phyloP scores from a whole-genome alignment of 2,329 filamentous ascomycete species.

The Paecilomyces dactylethromorphus region DNA sequence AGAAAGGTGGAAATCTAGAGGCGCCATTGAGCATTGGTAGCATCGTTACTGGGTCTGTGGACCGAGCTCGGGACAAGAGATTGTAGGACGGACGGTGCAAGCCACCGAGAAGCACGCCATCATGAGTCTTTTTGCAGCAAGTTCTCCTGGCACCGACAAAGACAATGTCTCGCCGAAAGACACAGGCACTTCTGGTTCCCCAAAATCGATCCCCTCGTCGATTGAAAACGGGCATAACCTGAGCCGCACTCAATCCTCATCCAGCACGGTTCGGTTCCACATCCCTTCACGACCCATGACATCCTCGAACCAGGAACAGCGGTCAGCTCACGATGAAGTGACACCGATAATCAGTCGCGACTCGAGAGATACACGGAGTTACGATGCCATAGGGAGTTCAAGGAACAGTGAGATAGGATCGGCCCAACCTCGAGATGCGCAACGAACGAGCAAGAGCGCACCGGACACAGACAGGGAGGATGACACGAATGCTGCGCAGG shows the following conservation, averaged over 20 bases:
- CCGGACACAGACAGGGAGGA: slow-evolving; percentile 4
- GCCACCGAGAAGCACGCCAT: slow-evolving; percentile 25
- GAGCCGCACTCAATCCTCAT: slow-evolving; percentile 15
- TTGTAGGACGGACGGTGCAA: not conserved
- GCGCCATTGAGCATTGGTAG: not conserved
- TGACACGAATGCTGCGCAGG: not conserved
- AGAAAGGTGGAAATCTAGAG: not conserved
- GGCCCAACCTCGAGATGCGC: not conserved
- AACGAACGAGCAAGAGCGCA: slow-evolving; percentile 6
- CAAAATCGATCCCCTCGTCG: slow-evolving; percentile 15
- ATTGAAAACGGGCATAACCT: slow-evolving; percentile 8
- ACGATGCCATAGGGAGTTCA: slow-evolving; percentile 24
- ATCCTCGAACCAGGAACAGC: slow-evolving; percentile 10
- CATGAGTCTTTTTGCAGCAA: slow-evolving; percentile 24
- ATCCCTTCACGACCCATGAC: slow-evolving; percentile 4
- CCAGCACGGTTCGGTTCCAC: slow-evolving; percentile 2
- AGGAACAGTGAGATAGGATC: slow-evolving; percentile 7
- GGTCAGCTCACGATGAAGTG: slow-evolving; percentile 16
- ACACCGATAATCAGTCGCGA: slow-evolving; percentile 25
- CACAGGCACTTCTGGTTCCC: slow-evolving; percentile 11
- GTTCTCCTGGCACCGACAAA: slow-evolving; percentile 11
- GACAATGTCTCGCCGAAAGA: not conserved
- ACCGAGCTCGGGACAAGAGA: slow-evolving; percentile 3
- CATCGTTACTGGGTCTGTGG: slow-evolving; percentile 1
- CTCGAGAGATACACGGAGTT: slow-evolving; percentile 17